Evolutionary conservation across 148 eudicot genomes (phyloP).

Genomic region (Silene conica): DNA sequence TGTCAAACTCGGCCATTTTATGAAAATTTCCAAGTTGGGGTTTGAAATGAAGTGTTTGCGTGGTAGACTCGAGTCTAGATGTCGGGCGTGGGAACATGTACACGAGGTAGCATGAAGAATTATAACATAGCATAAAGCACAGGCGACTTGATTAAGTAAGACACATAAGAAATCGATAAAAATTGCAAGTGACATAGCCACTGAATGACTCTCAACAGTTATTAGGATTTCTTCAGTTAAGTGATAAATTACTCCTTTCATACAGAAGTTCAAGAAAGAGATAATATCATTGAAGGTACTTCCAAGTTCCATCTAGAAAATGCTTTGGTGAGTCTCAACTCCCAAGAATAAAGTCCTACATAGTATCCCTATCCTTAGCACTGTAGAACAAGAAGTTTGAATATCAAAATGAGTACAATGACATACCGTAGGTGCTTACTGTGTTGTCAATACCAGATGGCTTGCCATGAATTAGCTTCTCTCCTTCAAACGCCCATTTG

Average conservation of each 20-base stretch:
- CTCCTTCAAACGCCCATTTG: slow-evolving; percentile 97
- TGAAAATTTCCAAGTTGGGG: too few species aligned
- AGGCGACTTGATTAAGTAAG: not conserved
- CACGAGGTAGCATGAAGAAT: too few species aligned
- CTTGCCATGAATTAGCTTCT: slow-evolving; percentile 92
- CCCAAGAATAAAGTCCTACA: slow-evolving; percentile 5
- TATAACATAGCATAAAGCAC: not conserved
- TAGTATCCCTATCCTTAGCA: not conserved
- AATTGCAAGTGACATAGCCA: not conserved
- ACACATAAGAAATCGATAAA: not conserved
- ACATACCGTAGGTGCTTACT: slow-evolving; percentile 92
- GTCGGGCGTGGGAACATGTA: too few species aligned
- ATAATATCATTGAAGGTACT: not conserved
- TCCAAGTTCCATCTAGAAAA: not conserved
- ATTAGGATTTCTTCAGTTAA: not conserved
- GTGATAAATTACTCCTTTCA: not conserved
- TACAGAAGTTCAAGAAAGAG: not conserved
- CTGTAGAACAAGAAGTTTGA: not conserved
- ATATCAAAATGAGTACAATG: not conserved
- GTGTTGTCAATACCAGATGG: slow-evolving; percentile 98
- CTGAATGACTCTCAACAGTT: not conserved
- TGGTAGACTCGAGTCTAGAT: too few species aligned
- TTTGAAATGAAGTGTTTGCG: too few species aligned
- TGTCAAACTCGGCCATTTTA: too few species aligned
- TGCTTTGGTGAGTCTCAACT: not conserved